Percentiles rank a stretch among this genome's conserved stretches.
These are phyloP conservation scores for Amanita brunnescens DNA, from an alignment of 768 basidiomycete genomes.

Conservation along the genomic window DNA sequence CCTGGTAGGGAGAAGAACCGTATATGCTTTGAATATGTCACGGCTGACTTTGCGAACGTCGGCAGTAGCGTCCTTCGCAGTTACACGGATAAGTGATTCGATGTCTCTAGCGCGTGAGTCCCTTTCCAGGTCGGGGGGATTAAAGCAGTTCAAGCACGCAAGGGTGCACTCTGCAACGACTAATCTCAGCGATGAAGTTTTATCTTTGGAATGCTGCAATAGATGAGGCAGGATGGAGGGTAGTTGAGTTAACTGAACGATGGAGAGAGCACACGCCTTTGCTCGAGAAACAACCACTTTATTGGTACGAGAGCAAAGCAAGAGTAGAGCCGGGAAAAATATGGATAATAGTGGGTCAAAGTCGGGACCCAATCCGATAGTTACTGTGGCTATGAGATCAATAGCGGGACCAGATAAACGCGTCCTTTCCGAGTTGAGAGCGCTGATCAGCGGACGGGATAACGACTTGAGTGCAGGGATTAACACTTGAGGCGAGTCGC, in stretches of 20 bases:
- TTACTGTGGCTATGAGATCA: conserved; percentile 50
- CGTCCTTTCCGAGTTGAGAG: conserved; percentile 67
- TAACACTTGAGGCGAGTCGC: conserved; percentile 43
- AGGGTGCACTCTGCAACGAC: conserved; percentile 59
- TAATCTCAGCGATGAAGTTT: conserved; percentile 54
- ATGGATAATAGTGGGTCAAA: conserved; percentile 64
- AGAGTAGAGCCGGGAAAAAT: conserved; percentile 60
- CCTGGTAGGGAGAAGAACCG: conserved; percentile 55
- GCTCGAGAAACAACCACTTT: conserved; percentile 70
- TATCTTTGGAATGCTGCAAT: conserved; percentile 53
- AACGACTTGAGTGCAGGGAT: conserved; percentile 41
- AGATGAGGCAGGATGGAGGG: conserved; percentile 56
- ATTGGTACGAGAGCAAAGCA: conserved; percentile 64
- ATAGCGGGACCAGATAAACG: conserved; percentile 60
- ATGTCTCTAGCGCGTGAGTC: conserved; percentile 55
- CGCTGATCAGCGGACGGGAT: conserved; percentile 43
- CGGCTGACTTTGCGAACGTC: conserved; percentile 65
- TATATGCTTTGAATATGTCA: conserved; percentile 71
- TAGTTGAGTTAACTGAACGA: conserved; percentile 62
- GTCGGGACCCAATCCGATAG: conserved; percentile 42
- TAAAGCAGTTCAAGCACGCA: conserved; percentile 62
- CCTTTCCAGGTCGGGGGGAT: conserved; percentile 72
- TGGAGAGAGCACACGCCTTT: conserved; percentile 43
- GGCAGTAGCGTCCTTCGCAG: conserved; percentile 65
- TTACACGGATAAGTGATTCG: conserved; percentile 57